phyloP scores from a whole-genome alignment of 2,329 filamentous ascomycete genomes.

The Fusarium nygamai region DNA sequence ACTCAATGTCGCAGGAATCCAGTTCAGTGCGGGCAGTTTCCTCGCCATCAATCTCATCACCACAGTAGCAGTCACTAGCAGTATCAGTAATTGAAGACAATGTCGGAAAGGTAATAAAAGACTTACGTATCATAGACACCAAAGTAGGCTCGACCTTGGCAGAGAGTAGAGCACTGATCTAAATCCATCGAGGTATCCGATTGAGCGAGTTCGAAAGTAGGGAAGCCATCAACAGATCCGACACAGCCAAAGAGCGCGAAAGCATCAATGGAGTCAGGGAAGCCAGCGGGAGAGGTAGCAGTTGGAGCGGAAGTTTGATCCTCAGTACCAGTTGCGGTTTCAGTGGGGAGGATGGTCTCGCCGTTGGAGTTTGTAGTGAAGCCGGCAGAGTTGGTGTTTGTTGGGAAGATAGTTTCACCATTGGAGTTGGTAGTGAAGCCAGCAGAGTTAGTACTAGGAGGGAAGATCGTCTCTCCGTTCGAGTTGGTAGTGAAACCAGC shows the following conservation, averaged over 20 bases:
- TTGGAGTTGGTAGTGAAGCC: background rate
- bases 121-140: slow-evolving; percentile 39
- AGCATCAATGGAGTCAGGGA: slow-evolving; percentile 31
- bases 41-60: slow-evolving; percentile 18
- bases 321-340: slow-evolving; percentile 30
- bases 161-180: slow-evolving; percentile 41
- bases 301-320: slow-evolving; percentile 41
- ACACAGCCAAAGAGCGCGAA: slow-evolving; percentile 44
- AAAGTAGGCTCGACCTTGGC: slow-evolving; percentile 40
- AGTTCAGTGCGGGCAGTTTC: slow-evolving; percentile 5
- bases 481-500: background rate
- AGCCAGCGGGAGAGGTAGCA: slow-evolving; percentile 16
- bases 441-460: background rate
- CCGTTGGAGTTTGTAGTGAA: background rate
- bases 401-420: fast-evolving
- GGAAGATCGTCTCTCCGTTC: fast-evolving
- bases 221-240: slow-evolving; percentile 33
- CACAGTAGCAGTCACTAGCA: slow-evolving; percentile 36
- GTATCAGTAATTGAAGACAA: background rate
- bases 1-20: slow-evolving; percentile 26
- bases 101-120: fast-evolving
- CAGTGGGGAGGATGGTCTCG: slow-evolving; percentile 1
- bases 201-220: slow-evolving; percentile 33
- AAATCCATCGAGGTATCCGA: slow-evolving; percentile 33
- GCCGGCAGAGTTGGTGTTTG: background rate